Evolutionary conservation across 495 filamentous ascomycete species (phyloP).

Genomic region (Oidiodendron maius): DNA sequence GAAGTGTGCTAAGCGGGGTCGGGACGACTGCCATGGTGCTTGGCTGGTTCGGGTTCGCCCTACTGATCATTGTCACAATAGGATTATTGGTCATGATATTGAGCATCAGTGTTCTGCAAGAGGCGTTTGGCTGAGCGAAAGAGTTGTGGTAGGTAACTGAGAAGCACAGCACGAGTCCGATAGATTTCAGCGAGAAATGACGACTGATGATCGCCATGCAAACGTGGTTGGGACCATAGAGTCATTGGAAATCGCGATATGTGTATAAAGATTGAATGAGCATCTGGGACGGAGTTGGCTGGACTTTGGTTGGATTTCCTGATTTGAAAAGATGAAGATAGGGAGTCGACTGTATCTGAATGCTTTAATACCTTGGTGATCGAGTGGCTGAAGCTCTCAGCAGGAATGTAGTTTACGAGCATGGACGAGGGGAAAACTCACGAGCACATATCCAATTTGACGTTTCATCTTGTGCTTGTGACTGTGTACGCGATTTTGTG

Average conservation of each 20-base stretch:
- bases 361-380: slow-evolving; percentile 16
- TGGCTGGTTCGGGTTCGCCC: slow-evolving; percentile 91
- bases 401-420: slow-evolving; percentile 4
- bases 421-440: not conserved
- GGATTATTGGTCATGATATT: slow-evolving; percentile 93
- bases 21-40: slow-evolving; percentile 91
- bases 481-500: not conserved
- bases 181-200: slow-evolving; percentile 21
- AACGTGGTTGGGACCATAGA: not conserved
- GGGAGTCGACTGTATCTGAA: not conserved
- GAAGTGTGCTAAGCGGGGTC: slow-evolving; percentile 80
- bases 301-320: slow-evolving; percentile 10
- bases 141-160: not conserved
- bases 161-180: not conserved
- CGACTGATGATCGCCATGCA: slow-evolving; percentile 9
- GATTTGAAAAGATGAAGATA: slow-evolving; percentile 2
- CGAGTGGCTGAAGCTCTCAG: slow-evolving; percentile 3
- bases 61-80: slow-evolving; percentile 90
- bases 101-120: slow-evolving; percentile 60
- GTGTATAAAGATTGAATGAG: slow-evolving; percentile 16
- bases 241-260: slow-evolving; percentile 3
- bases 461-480: not conserved
- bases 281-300: slow-evolving; percentile 24
- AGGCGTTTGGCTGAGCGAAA: slow-evolving; percentile 19
- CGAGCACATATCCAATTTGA: not conserved